Percentiles rank a stretch among this genome's conserved stretches.
These are phyloP conservation scores for Calamus simplicifolius DNA, from an alignment of 176 grass and related monocot genomes.

Conservation along the genomic window DNA sequence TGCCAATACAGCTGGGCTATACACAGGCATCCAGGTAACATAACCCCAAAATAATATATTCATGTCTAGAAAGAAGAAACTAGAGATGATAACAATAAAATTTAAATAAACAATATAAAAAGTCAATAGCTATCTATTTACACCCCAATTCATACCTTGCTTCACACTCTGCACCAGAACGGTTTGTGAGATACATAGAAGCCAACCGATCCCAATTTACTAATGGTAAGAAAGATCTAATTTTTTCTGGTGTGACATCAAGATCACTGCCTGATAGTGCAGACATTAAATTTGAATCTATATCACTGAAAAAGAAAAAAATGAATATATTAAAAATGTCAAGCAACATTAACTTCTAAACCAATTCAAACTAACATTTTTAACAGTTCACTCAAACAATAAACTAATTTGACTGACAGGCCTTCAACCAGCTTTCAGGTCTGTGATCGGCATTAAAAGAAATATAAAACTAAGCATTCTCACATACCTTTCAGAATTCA, in stretches of 20 bases:
- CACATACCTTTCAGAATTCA: slow-evolving; percentile 65
- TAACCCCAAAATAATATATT: no score
- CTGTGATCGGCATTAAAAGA: slow-evolving; percentile 7
- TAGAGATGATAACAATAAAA: neutral
- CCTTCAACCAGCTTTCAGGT: neutral
- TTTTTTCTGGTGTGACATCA: slow-evolving; percentile 58
- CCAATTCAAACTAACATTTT: neutral
- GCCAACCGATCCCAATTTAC: slow-evolving; percentile 77
- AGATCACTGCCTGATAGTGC: slow-evolving; percentile 34
- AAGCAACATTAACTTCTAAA: neutral
- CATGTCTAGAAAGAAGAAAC: neutral
- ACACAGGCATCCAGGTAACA: no score
- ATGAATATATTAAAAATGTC: neutral
- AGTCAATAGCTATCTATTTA: no score
- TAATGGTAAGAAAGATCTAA: slow-evolving; percentile 61
- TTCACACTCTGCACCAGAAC: slow-evolving; percentile 77
- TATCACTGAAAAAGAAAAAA: slow-evolving; percentile 42
- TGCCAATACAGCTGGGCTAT: no score
- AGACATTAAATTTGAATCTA: slow-evolving; percentile 48
- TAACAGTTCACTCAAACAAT: no score
- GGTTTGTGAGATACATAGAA: slow-evolving; percentile 67
- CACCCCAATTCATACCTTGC: slow-evolving; percentile 40
- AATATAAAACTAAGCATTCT: slow-evolving; percentile 1
- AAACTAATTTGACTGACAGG: neutral
- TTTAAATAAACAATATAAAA: no score